Evolutionary conservation across 1,284 basidiomycete genomes (phyloP), one percentile per base, ranked within the genome.

Genomic region (Cryptococcus sp.): DNA sequence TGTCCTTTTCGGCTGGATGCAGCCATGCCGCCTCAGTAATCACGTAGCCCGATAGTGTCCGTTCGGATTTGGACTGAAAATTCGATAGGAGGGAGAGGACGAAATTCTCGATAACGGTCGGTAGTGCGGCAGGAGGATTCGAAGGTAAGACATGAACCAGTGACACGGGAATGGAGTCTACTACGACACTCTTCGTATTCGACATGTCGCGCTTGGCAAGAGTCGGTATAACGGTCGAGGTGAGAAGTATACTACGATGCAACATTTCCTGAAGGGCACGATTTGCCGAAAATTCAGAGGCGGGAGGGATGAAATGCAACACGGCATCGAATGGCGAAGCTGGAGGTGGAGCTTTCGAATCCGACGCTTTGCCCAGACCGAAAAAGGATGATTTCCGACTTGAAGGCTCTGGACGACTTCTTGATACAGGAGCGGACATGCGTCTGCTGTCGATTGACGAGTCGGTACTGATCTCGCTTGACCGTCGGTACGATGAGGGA

Each of bases 31-130:
- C 34, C n/a, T 31, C 22, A 11, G 46, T 46, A 18, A 25, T 48
- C 4, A 41, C 49, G 21, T 1, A 50, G n/a, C 22, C 57, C 60
- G 31, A 61, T 36, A 28, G 52, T 18, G 21, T 58, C 48, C 11
- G 59, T 46, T 25, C 58, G 41, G 64, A 60, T 63, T 3, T 50
- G 53, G 10, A 54, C 53, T 11, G 55, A 45, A n/a, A 63, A 50
- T 10, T 61, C 51, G 47, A 62, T 54, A 46, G 50, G 37, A 69
- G 51, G 0, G 64, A 63, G 7, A 69, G 48, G 9, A 72, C 56
- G 62, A 69, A 70, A 31, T 54, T 61, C 45, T 72, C 67, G 43
- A 72, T 60, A 22, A 70, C 61, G 1, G 56, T 54, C 0, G 66
- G 64, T 1, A 72, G 49, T 14, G 63, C 54, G 3, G 53, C 47